Evolutionary conservation across 257 asterid species (phyloP).

Genomic region (Verbena officinalis): DNA sequence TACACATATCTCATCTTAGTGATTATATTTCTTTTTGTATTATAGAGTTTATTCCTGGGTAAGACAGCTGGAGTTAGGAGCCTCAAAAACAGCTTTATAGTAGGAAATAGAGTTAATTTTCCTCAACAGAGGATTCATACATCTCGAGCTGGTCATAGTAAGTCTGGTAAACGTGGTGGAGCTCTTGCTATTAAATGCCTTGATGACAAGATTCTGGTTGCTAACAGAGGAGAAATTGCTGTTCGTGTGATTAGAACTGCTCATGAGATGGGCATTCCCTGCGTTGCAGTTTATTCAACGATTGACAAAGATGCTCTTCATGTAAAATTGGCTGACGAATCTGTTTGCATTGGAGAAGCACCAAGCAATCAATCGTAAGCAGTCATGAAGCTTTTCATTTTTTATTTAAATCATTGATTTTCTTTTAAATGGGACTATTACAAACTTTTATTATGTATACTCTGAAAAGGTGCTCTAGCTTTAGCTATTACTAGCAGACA

Average conservation of each 20-base stretch:
- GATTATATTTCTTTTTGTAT: constrained; percentile 16
- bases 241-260: constrained; percentile 98
- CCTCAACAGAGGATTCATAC: constrained; percentile 59
- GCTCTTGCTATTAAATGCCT: constrained; percentile 71
- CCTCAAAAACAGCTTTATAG: constrained; percentile 81
- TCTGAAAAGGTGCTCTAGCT: too few species aligned
- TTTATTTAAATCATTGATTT: not conserved
- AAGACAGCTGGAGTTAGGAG: constrained; percentile 58
- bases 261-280: constrained; percentile 99
- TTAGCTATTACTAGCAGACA: too few species aligned
- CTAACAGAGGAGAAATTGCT: constrained; percentile 99
- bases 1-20: not conserved
- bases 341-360: constrained; percentile 99
- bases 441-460: not conserved
- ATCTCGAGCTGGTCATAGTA: constrained; percentile 45
- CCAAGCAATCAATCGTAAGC: constrained; percentile 99
- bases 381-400: constrained; percentile 10
- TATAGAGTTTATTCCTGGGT: constrained; percentile 72
- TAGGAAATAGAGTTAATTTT: constrained; percentile 62
- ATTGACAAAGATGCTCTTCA: constrained; percentile 97
- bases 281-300: constrained; percentile 97
- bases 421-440: not conserved
- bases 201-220: constrained; percentile 82
- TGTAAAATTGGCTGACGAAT: constrained; percentile 95
- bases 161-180: constrained; percentile 61